phyloP scores from a whole-genome alignment of 306 rosid genomes.

The Cicer chorassanicum region DNA sequence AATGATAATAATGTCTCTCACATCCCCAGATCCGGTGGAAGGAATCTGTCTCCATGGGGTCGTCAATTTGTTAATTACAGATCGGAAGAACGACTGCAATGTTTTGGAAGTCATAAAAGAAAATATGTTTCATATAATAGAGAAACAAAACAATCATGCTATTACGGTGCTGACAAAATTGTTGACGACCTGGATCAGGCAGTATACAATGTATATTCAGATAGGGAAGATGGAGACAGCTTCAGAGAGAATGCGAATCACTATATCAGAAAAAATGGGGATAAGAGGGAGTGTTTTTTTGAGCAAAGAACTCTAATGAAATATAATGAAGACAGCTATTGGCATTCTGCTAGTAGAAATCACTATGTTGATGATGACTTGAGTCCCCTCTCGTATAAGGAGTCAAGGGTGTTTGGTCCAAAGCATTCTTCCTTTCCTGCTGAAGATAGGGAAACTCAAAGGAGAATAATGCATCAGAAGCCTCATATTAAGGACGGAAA shows the following conservation, averaged over 20 bases:
- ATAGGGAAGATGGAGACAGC: slow-evolving; percentile 42
- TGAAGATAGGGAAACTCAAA: slow-evolving; percentile 45
- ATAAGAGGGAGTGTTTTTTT: slow-evolving; percentile 44
- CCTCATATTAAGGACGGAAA: slow-evolving; percentile 47
- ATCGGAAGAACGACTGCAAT: slow-evolving; percentile 45
- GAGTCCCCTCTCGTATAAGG: slow-evolving; percentile 48
- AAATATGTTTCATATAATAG: slow-evolving; percentile 48
- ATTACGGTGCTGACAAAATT: slow-evolving; percentile 48
- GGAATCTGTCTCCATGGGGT: slow-evolving; percentile 47
- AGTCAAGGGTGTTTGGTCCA: slow-evolving; percentile 52
- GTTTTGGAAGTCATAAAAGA: slow-evolving; percentile 40
- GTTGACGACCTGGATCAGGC: slow-evolving; percentile 38
- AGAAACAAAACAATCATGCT: slow-evolving; percentile 50
- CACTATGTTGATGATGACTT: slow-evolving; percentile 44
- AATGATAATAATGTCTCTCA: slow-evolving; percentile 44
- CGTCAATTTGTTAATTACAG: slow-evolving; percentile 44
- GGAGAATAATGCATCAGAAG: slow-evolving; percentile 46
- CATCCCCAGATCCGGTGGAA: slow-evolving; percentile 41
- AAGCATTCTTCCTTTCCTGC: slow-evolving; percentile 45
- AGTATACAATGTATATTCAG: slow-evolving; percentile 34
- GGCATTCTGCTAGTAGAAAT: slow-evolving; percentile 44
- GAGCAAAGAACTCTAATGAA: slow-evolving; percentile 42
- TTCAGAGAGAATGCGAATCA: slow-evolving; percentile 44
- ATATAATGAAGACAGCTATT: slow-evolving; percentile 45
- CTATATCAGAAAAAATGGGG: slow-evolving; percentile 43